These are phyloP conservation scores for Aspergillus niger DNA, from an alignment of 2,329 filamentous ascomycete genomes.

Conservation along the genomic window DNA sequence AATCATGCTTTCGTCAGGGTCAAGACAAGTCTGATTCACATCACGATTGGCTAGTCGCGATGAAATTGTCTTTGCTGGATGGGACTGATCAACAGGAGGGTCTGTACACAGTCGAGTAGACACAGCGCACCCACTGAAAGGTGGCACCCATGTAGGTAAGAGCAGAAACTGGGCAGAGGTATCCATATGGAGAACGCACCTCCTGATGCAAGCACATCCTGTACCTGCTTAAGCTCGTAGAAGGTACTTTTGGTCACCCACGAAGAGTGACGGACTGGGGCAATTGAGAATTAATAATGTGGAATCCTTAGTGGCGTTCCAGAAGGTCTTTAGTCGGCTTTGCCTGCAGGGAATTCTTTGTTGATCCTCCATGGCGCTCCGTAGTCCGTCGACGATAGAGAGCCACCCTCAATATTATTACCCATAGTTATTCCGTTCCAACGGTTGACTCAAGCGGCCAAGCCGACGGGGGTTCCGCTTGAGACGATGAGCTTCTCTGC, in stretches of 20 bases:
- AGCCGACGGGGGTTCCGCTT: background rate
- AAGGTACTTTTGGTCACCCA: slow-evolving; percentile 1
- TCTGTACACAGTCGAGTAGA: background rate
- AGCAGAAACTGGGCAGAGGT: background rate
- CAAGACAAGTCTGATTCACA: slow-evolving; percentile 8
- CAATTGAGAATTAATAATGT: background rate
- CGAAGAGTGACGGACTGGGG: background rate
- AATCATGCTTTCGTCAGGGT: slow-evolving; percentile 11
- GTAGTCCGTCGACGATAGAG: background rate
- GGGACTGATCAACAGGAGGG: background rate
- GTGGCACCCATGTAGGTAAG: background rate
- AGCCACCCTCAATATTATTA: background rate
- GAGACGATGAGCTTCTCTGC: background rate
- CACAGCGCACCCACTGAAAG: background rate
- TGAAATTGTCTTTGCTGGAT: background rate
- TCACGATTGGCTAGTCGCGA: background rate
- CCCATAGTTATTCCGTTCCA: background rate
- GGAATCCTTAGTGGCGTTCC: slow-evolving; percentile 16
- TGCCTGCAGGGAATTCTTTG: slow-evolving; percentile 16
- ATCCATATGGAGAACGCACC: background rate
- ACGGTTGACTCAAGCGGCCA: background rate
- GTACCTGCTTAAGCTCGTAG: background rate
- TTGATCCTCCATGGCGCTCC: slow-evolving; percentile 18
- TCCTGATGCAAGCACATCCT: background rate
- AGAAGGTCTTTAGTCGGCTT: slow-evolving; percentile 20